Percentiles rank a stretch among this genome's conserved stretches.
Evolutionary conservation across 352 stramenopile species (phyloP).

Genomic region (Blastocystis hominis): DNA sequence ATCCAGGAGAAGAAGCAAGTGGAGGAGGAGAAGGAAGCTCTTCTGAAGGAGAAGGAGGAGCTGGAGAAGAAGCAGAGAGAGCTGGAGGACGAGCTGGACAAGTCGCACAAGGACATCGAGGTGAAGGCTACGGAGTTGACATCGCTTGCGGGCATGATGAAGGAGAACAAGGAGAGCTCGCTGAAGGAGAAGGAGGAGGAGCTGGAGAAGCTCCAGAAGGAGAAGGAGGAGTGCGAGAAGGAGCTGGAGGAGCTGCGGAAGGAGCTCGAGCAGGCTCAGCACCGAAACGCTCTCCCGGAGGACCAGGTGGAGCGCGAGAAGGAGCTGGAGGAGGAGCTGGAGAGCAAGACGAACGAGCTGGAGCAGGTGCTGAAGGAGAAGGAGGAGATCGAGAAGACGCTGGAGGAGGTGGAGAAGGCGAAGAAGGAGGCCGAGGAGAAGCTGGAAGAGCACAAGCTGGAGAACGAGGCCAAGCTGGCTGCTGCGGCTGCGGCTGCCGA

Average conservation of each 20-base stretch:
- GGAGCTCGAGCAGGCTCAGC: neutral
- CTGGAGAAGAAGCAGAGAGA: neutral
- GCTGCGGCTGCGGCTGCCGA: neutral
- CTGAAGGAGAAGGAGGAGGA: conserved; percentile 22
- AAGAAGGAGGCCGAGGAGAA: neutral
- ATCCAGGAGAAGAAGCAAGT: neutral
- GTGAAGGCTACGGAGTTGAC: neutral
- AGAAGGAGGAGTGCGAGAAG: conserved; percentile 5
- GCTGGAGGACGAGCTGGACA: conserved; percentile 31
- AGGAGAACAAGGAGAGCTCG: neutral
- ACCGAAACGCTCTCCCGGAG: neutral
- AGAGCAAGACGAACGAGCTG: neutral
- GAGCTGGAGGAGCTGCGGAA: conserved; percentile 4
- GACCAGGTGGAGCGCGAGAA: neutral
- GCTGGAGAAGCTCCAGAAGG: neutral
- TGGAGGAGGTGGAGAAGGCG: neutral
- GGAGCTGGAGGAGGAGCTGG: neutral
- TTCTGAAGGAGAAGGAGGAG: conserved; percentile 29
- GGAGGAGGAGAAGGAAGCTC: neutral
- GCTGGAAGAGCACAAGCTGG: neutral
- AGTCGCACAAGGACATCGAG: conserved; percentile 1
- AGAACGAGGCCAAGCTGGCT: neutral
- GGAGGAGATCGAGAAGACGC: neutral
- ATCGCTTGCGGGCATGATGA: neutral
- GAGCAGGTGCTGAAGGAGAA: neutral